Evolutionary conservation across 306 rosid genomes (phyloP), one percentile per base, ranked within the genome.

Genomic region (Begonia peltatifolia): DNA sequence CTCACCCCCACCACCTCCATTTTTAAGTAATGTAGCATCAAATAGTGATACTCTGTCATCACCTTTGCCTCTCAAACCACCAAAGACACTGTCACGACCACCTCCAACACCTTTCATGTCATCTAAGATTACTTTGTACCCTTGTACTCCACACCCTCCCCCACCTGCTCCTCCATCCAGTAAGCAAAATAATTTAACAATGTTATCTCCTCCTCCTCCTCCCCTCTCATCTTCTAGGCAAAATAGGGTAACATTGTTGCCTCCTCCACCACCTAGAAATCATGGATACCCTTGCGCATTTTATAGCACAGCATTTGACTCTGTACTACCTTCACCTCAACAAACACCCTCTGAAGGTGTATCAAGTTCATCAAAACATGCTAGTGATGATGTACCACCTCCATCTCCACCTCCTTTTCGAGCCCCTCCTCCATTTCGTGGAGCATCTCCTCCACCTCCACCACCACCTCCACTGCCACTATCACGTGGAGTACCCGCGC

Each of bases 391-490:
- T 25, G 60, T 65, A 20, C 64, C 59, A 35, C 50, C 52, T 2
- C 63, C 49, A 51, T 50, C 51, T 8, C 61, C 38, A 30, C 6
- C 38, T 30, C 38, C 38, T 30, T 30, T 30, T 30, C 38, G 9
- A 30, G 38, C 38, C 38, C 38, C 38, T 4, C 38, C 38, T 30
- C 8, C 38, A 30, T 30, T 30, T 30, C 3, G 38, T 30, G 38
- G 38, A 30, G 38, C 8, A 30, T 30, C 38, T 30, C 38, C 9
- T 30, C 66, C 69, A 0, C 63, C 62, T 0, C 76, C 82, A 3
- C 72, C 68, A 17, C 78, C 69, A 0, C 79, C 65, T 2, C 50
- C 69, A 11, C 72, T 66, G 11, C 75, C 81, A 56, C 47, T 71
- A 30, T 53, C 46, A 17, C 17, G 25, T 23, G 58, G 50, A 9